These are phyloP conservation scores for Hanseniaspora lindneri DNA, from an alignment of 805 yeast genomes.

Conservation along the genomic window DNA sequence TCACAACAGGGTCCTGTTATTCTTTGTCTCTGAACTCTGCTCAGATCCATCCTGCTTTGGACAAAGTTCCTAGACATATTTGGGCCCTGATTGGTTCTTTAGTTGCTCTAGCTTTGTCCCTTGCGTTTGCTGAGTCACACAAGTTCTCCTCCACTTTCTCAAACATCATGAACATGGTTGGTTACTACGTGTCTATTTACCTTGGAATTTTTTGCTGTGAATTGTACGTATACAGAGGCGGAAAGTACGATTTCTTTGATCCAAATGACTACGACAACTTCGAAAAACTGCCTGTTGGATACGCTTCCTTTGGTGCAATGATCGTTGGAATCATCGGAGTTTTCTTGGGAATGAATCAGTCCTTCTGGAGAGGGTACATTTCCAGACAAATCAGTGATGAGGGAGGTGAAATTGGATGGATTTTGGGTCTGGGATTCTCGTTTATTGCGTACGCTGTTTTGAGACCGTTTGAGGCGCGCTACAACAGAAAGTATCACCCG, in stretches of 20 bases:
- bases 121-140: slow-evolving; percentile 80
- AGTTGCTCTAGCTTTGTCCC: slow-evolving; percentile 71
- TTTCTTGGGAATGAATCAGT: slow-evolving; percentile 75
- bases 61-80: slow-evolving; percentile 61
- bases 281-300: slow-evolving; percentile 54
- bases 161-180: slow-evolving; percentile 80
- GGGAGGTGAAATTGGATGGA: slow-evolving; percentile 64
- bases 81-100: slow-evolving; percentile 73
- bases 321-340: slow-evolving; percentile 76
- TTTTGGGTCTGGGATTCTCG: slow-evolving; percentile 58
- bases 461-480: slow-evolving; percentile 59
- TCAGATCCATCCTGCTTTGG: slow-evolving; percentile 61
- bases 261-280: slow-evolving; percentile 47
- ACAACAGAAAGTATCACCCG: slow-evolving; percentile 25
- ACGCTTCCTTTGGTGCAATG: slow-evolving; percentile 67
- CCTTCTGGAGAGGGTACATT: slow-evolving; percentile 67
- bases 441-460: slow-evolving; percentile 47
- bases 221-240: slow-evolving; percentile 66
- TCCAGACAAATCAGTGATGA: slow-evolving; percentile 44
- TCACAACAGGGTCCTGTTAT: slow-evolving; percentile 86
- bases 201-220: slow-evolving; percentile 60
- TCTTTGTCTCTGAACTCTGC: slow-evolving; percentile 78
- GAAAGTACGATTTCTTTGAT: slow-evolving; percentile 46
- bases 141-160: slow-evolving; percentile 57
- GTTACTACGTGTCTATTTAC: slow-evolving; percentile 82